phyloP scores from a whole-genome alignment of 2,329 filamentous ascomycete genomes.

The Sclerotinia nivalis region DNA sequence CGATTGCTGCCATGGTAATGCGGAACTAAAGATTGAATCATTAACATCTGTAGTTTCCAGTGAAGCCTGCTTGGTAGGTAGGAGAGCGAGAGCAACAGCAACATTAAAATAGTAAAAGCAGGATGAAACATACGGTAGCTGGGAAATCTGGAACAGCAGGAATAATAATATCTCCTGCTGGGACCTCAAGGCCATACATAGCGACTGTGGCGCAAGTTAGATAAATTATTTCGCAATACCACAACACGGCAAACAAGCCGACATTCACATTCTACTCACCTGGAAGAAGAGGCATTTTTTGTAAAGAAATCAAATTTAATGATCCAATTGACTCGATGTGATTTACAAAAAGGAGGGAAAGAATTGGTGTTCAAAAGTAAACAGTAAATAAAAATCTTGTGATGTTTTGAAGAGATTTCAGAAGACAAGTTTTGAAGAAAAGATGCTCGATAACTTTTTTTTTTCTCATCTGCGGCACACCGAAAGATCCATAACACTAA shows the following conservation, averaged over 20 bases:
- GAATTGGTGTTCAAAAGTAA: not conserved
- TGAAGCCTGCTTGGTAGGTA: not conserved
- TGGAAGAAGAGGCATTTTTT: conserved; percentile 60
- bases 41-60: conserved; percentile 26
- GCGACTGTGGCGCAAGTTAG: conserved; percentile 58
- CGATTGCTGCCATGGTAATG: conserved; percentile 97
- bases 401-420: conserved; percentile 19
- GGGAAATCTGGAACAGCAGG: conserved; percentile 77
- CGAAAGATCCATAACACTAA: conserved; percentile 27
- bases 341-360: not conserved
- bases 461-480: conserved; percentile 24
- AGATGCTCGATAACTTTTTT: conserved; percentile 34
- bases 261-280: conserved; percentile 30
- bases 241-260: conserved; percentile 10
- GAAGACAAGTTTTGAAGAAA: conserved; percentile 25
- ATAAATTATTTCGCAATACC: conserved; percentile 16
- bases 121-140: conserved; percentile 68
- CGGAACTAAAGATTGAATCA: conserved; percentile 65
- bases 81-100: not conserved
- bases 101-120: not conserved
- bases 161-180: conserved; percentile 78
- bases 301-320: conserved; percentile 24
- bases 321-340: conserved; percentile 21
- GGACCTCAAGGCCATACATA: conserved; percentile 90
- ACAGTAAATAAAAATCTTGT: conserved; percentile 8